A percentile compares a stretch with the other conserved stretches of the same genome.
Conservation (phyloP, 2,329 filamentous ascomycete genomes). For the Claviceps paspali region DNA sequence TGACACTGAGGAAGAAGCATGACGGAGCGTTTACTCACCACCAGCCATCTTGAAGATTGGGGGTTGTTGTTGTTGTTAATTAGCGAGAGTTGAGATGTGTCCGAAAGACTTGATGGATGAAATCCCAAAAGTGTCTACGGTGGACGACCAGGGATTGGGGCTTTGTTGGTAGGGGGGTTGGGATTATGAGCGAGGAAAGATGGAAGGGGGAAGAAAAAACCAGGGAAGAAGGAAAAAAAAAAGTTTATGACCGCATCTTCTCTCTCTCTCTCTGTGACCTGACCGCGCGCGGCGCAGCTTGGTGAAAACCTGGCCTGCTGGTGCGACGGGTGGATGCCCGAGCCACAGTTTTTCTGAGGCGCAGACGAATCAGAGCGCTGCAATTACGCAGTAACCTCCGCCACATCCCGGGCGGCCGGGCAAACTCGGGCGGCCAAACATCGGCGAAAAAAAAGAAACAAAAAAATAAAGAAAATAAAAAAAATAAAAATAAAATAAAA, state of each 20-base stretch:
- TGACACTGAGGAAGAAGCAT: neutral
- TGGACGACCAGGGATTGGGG: neutral
- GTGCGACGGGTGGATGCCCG: too few relatives aligned
- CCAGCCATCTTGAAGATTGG: conserved; percentile 25
- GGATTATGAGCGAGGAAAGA: too few relatives aligned
- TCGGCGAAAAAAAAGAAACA: conserved; percentile 8
- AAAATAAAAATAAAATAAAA: too few relatives aligned
- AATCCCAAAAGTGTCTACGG: conserved; percentile 1
- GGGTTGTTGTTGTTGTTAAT: conserved; percentile 4
- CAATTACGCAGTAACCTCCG: conserved; percentile 18
- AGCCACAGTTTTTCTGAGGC: conserved; percentile 19
- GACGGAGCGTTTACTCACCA: conserved; percentile 21
- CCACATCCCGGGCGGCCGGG: conserved; percentile 15
- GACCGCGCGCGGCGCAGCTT: too few relatives aligned
- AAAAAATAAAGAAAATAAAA: too few relatives aligned
- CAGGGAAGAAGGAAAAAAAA: conserved; percentile 14
- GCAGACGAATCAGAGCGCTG: conserved; percentile 21
- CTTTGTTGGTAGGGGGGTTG: too few relatives aligned
- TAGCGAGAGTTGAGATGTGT: too few relatives aligned
- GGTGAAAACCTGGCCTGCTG: neutral
- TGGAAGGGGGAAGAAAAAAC: too few relatives aligned
- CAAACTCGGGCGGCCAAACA: conserved; percentile 20
- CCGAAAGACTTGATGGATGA: conserved; percentile 6
- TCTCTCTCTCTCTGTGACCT: too few relatives aligned
- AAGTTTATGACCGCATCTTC: conserved; percentile 29